Percentiles rank a stretch among this genome's conserved stretches.
These are phyloP conservation scores for Porphyridium purpureum DNA, from an alignment of 23 red algal species.

Conservation along the genomic window DNA sequence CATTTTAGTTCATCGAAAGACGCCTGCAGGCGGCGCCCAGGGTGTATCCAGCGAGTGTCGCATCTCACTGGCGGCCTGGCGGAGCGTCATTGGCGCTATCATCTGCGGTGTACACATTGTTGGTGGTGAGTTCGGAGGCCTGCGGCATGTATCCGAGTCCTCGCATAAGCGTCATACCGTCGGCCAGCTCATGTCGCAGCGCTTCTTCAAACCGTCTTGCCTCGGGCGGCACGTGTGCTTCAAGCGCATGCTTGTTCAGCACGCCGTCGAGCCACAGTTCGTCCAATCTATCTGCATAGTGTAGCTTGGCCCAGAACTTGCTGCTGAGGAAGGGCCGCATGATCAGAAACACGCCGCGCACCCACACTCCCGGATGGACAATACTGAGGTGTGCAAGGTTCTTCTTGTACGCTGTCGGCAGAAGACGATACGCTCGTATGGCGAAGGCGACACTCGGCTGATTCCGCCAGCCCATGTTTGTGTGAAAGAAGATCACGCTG, in stretches of 20 bases:
- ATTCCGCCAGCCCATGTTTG: no score
- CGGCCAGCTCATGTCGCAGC: constrained; percentile 12
- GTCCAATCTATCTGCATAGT: constrained; percentile 32
- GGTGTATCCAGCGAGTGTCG: no score
- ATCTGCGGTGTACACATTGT: no score
- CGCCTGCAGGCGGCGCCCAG: no score
- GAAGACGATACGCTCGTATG: constrained; percentile 2
- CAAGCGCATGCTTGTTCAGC: constrained; percentile 5
- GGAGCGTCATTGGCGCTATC: no score
- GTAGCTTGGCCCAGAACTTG: constrained; percentile 18
- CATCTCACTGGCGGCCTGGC: no score
- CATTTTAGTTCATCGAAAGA: no score
- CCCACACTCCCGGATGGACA: constrained; percentile 10
- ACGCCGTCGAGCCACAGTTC: constrained; percentile 42
- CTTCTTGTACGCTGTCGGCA: constrained; percentile 23
- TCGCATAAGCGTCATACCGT: no score
- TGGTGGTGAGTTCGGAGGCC: no score
- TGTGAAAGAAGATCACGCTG: no score
- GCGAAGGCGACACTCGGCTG: no score
- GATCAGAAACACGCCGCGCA: constrained; percentile 10
- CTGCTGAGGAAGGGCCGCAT: constrained; percentile 5
- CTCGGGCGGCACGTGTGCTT: constrained; percentile 6
- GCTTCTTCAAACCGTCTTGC: constrained; percentile 15
- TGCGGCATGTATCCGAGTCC: no score
- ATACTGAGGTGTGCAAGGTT: constrained; percentile 21